Percentiles rank a stretch among this genome's conserved stretches.
Evolutionary conservation across 345 rosid genomes (phyloP).

Genomic region (Gossypium arboreum): DNA sequence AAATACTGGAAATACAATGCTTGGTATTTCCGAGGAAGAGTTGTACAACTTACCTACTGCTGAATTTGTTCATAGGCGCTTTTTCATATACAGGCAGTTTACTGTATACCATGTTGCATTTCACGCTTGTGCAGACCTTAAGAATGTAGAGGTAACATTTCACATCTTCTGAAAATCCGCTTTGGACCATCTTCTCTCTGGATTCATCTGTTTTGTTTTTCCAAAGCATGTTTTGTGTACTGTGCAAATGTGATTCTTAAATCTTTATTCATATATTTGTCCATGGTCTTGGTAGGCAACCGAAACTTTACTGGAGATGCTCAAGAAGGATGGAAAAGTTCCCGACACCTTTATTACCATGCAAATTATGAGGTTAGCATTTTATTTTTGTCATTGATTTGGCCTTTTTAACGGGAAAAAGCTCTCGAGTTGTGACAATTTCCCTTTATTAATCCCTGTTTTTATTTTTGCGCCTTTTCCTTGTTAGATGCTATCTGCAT

Average conservation of each 20-base stretch:
- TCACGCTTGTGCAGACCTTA: constrained; percentile 78
- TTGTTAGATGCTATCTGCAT: constrained; percentile 68
- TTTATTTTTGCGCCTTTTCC: constrained; percentile 11
- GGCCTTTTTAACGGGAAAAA: neutral
- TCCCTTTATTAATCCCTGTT: neutral
- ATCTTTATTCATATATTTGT: neutral
- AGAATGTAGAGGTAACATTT: constrained; percentile 61
- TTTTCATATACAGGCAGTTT: constrained; percentile 56
- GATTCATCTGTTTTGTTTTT: neutral
- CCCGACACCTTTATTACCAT: constrained; percentile 60
- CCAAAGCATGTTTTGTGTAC: constrained; percentile 8
- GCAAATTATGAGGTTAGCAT: constrained; percentile 65
- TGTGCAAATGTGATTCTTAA: neutral
- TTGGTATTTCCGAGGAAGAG: constrained; percentile 80
- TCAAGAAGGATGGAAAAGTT: constrained; percentile 54
- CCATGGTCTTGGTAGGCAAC: constrained; percentile 45
- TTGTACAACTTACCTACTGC: constrained; percentile 83
- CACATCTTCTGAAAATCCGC: constrained; percentile 10
- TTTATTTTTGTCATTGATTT: constrained; percentile 7
- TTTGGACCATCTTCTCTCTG: neutral
- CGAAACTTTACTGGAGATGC: constrained; percentile 77
- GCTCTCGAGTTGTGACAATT: neutral
- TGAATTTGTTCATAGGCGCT: constrained; percentile 55
- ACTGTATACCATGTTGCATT: constrained; percentile 81
- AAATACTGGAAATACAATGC: constrained; percentile 68